Evolutionary conservation across 768 basidiomycete species (phyloP).

Genomic region (Cyclocybe cylindracea): DNA sequence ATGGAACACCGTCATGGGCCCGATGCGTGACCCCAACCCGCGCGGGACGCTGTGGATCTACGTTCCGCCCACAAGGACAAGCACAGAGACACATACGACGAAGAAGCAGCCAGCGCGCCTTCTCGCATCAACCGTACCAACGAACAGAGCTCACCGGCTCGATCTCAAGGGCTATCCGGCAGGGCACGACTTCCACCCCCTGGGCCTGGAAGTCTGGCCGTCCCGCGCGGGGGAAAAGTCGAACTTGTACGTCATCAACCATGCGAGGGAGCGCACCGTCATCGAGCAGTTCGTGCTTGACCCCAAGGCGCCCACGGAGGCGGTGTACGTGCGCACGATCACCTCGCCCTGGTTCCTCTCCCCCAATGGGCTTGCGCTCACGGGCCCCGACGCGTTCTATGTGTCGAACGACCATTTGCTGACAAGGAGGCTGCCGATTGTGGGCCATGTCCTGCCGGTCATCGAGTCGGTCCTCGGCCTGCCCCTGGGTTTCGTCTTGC

Average conservation of each 20-base stretch:
- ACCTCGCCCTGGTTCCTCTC: constrained; percentile 58
- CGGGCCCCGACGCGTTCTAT: constrained; percentile 68
- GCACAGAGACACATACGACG: neutral
- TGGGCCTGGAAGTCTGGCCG: constrained; percentile 63
- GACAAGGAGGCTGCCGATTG: constrained; percentile 57
- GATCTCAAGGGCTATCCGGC: constrained; percentile 53
- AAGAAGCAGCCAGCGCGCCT: constrained; percentile 10
- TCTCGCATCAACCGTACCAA: constrained; percentile 7
- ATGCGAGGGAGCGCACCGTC: constrained; percentile 58
- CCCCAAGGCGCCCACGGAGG: constrained; percentile 41
- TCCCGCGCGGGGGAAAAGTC: constrained; percentile 48
- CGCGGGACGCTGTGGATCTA: constrained; percentile 67
- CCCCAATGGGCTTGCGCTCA: constrained; percentile 67
- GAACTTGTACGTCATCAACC: constrained; percentile 69
- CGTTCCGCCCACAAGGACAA: constrained; percentile 17
- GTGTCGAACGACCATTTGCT: constrained; percentile 73
- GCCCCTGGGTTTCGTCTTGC: constrained; percentile 61
- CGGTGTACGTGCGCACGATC: constrained; percentile 61
- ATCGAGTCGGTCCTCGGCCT: constrained; percentile 57
- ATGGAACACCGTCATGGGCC: constrained; percentile 84
- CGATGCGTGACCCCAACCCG: constrained; percentile 56
- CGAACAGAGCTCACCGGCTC: constrained; percentile 37
- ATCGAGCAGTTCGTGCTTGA: constrained; percentile 68
- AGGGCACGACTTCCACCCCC: constrained; percentile 68
- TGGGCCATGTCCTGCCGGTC: constrained; percentile 54